Base-by-base conservation (phyloP, 805 yeast species). In the Candida patagonica region DNA sequence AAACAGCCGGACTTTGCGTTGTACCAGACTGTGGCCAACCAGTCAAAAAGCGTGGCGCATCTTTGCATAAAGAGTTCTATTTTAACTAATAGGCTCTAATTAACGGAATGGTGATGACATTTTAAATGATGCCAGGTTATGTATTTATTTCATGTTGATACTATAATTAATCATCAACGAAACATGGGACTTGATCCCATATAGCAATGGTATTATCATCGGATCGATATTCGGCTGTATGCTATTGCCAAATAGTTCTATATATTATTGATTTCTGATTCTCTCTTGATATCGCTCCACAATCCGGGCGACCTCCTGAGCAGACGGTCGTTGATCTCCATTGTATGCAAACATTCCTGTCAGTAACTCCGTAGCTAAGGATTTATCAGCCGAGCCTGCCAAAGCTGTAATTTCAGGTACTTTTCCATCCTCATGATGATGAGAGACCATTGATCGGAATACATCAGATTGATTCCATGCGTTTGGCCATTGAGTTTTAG, bases 401-500 rank as follows among this genome's bases (percentile, higher is more conserved):
- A 33, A 12, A 23, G 7, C 41, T 4, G 32, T 38, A 17, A 31
- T 15, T 25, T 42, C 33, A 2, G 22, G 9, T n/a, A 24, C 15
- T 7, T 30, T 16, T 15, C 13, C 19, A 7, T 30, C 30, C 17
- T 29, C 38, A 15, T 39, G 26, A 27, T 30, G 42, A 26, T 27
- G 27, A 24, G 53, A 38, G 8, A 34, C 24, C 48, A 52, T 42
- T 26, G 30, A 34, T 9, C 22, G 30, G 39, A 51, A 40, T 31
- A 49, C 32, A 24, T 40, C 37, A 27, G 31, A 48, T 1, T 41
- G 26, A 4, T 21, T 26, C 15, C 24, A 22, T 38, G 41, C 31
- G 34, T 48, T 38, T 36, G 61, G 49, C 60, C 55, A 51, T 4
- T 38, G 29, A 7, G 42, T 42, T 3, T 32, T 32, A 5, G 46